A percentile compares a stretch with the other conserved stretches of the same genome.
Conservation (phyloP, 1,284 basidiomycete genomes). For the Anthracocystis walkeri region DNA sequence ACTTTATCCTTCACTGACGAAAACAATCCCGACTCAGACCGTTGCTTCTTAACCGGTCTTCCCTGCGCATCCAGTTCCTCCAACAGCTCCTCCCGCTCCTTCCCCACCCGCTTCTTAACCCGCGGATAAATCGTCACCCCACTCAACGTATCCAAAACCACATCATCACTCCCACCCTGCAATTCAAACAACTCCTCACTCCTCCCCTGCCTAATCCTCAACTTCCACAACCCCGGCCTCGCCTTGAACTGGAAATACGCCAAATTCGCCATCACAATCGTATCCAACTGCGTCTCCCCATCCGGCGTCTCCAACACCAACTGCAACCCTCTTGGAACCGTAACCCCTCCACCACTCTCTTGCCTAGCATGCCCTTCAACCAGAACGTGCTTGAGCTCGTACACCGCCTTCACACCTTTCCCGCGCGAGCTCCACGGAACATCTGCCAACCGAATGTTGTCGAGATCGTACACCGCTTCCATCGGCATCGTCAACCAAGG, state of each 20-base stretch:
- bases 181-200: conserved; percentile 84
- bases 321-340: conserved; percentile 79
- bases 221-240: conserved; percentile 84
- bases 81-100: conserved; percentile 84
- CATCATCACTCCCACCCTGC: conserved; percentile 76
- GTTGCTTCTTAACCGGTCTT: conserved; percentile 25
- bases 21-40: conserved; percentile 12
- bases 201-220: conserved; percentile 84
- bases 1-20: conserved; percentile 24
- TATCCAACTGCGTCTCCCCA: conserved; percentile 56
- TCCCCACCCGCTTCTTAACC: conserved; percentile 78
- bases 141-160: conserved; percentile 81
- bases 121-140: conserved; percentile 89
- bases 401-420: conserved; percentile 80
- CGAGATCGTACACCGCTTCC: conserved; percentile 90
- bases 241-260: conserved; percentile 97
- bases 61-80: conserved; percentile 47
- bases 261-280: conserved; percentile 86
- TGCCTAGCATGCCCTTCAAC: conserved; percentile 94
- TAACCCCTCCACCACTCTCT: conserved; percentile 69
- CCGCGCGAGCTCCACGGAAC: conserved; percentile 72
- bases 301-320: conserved; percentile 61
- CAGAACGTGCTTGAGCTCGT: conserved; percentile 89
- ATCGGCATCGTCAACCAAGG: conserved; percentile 92
- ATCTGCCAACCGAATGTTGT: conserved; percentile 87